Evolutionary conservation across 306 rosid genomes (phyloP).

Genomic region (Cucumis melo): DNA sequence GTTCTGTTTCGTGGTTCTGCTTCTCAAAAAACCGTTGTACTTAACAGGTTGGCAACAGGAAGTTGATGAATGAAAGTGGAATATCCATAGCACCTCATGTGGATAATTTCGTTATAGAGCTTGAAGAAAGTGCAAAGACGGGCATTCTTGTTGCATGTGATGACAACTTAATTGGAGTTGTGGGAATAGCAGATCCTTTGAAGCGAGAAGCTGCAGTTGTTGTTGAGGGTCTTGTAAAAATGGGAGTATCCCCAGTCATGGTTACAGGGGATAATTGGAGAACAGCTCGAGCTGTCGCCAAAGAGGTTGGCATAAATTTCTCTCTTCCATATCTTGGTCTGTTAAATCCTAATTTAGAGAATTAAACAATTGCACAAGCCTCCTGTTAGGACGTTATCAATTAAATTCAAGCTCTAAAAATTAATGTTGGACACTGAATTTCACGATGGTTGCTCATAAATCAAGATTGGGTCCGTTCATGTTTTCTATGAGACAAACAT

Average conservation of each 20-base stretch:
- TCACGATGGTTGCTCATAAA: background rate
- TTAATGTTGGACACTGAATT: background rate
- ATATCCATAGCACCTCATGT: conserved; percentile 51
- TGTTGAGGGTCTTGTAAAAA: conserved; percentile 75
- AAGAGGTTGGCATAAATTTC: conserved; percentile 46
- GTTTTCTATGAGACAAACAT: background rate
- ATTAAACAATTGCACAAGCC: background rate
- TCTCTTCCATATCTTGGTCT: background rate
- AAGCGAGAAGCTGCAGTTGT: conserved; percentile 95
- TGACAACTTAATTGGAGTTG: conserved; percentile 47
- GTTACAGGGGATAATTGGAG: conserved; percentile 99
- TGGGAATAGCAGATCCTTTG: conserved; percentile 91
- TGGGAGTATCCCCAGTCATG: conserved; percentile 83
- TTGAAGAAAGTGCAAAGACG: conserved; percentile 83
- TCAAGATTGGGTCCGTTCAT: background rate
- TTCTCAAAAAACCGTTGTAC: conserved; percentile 14
- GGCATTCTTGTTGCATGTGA: conserved; percentile 72
- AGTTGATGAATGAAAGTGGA: conserved; percentile 66
- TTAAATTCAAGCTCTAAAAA: background rate
- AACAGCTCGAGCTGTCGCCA: conserved; percentile 83
- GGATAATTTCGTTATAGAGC: conserved; percentile 61
- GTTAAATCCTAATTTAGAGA: background rate
- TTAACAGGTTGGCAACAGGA: conserved; percentile 85
- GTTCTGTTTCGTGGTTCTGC: conserved; percentile 10
- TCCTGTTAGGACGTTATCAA: background rate